Conservation (phyloP, 441 rosid species). For the Flueggea neowawraea region DNA sequence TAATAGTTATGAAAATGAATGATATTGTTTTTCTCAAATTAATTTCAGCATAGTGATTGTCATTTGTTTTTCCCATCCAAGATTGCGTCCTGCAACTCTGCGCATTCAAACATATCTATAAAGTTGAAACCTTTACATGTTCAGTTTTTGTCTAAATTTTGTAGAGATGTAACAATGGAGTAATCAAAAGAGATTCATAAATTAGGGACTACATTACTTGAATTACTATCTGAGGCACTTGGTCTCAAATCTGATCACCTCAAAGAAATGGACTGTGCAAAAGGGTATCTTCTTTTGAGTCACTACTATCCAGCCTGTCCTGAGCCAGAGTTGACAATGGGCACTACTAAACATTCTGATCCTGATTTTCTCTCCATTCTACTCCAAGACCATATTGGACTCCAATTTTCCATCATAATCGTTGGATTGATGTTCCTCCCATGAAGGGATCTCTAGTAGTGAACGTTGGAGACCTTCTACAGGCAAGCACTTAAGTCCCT, state of each 20-base stretch:
- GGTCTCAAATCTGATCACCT: slow-evolving; percentile 24
- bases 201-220: slow-evolving; percentile 12
- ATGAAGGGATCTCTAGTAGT: slow-evolving; percentile 24
- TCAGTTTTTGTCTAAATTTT: background rate
- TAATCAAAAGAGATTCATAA: slow-evolving; percentile 19
- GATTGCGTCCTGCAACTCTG: no score
- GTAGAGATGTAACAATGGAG: slow-evolving; percentile 21
- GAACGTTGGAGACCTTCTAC: slow-evolving; percentile 30
- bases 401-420: slow-evolving; percentile 22
- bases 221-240: slow-evolving; percentile 30
- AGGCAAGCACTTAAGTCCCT: slow-evolving; percentile 10
- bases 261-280: slow-evolving; percentile 22
- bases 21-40: no score
- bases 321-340: slow-evolving; percentile 26
- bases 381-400: slow-evolving; percentile 36
- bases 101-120: no score
- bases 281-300: slow-evolving; percentile 15
- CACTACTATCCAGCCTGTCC: slow-evolving; percentile 42
- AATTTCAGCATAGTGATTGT: background rate
- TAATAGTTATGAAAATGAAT: no score
- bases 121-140: no score
- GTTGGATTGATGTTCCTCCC: slow-evolving; percentile 30
- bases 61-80: no score
- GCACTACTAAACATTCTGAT: slow-evolving; percentile 24
- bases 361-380: slow-evolving; percentile 27